A percentile compares a stretch with the other conserved stretches of the same genome.
Evolutionary conservation across 2,329 filamentous ascomycete genomes (phyloP).

Genomic region (Sporothrix luriei): DNA sequence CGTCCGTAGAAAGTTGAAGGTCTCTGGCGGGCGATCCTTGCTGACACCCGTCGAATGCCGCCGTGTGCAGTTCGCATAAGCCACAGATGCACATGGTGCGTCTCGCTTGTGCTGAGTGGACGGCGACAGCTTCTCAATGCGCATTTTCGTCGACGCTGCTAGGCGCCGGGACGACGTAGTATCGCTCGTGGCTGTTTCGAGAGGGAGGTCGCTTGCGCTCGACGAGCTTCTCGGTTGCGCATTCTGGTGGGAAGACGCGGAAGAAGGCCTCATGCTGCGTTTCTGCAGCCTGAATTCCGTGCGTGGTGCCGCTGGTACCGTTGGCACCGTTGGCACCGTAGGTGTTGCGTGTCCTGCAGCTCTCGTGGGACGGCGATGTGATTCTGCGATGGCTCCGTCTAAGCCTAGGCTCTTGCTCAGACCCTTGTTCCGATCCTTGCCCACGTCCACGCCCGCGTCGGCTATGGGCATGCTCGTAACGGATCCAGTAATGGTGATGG

Average conservation of each 20-base stretch:
- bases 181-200: slow-evolving; percentile 36
- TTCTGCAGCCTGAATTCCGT: slow-evolving; percentile 26
- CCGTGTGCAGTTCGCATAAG: neutral
- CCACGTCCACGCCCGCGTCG: slow-evolving; percentile 23
- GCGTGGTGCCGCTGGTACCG: no score
- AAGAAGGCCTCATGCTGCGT: slow-evolving; percentile 30
- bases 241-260: slow-evolving; percentile 38
- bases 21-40: neutral
- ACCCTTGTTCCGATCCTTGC: slow-evolving; percentile 33
- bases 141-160: slow-evolving; percentile 30
- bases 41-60: neutral
- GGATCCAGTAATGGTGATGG: slow-evolving; percentile 64
- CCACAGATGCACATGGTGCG: neutral
- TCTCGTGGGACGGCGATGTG: slow-evolving; percentile 17
- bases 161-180: slow-evolving; percentile 36
- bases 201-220: slow-evolving; percentile 38
- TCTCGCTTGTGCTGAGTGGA: neutral
- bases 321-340: neutral
- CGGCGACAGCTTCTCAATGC: slow-evolving; percentile 30
- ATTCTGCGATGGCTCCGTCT: neutral
- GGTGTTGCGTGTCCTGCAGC: neutral
- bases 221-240: slow-evolving; percentile 40
- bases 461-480: slow-evolving; percentile 36
- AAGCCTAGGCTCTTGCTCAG: slow-evolving; percentile 18
- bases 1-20: neutral